Percentiles rank a stretch among this genome's conserved stretches.
phyloP scores from a whole-genome alignment of 2,329 filamentous ascomycete species.

The Microdochium paspali region DNA sequence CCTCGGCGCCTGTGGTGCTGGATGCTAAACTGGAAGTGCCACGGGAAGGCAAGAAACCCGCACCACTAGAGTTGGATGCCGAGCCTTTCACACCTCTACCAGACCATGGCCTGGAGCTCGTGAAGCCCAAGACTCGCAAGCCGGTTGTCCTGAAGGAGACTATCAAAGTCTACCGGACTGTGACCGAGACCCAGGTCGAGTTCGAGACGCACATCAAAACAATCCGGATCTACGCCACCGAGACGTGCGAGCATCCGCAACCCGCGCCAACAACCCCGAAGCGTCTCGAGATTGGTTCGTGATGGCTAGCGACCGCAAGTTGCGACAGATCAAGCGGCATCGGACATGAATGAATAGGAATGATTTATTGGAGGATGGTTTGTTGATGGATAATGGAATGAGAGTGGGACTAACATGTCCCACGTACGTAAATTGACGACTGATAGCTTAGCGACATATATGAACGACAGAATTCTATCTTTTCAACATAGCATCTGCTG shows the following conservation, averaged over 20 bases:
- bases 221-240: background rate
- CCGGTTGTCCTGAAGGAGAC: slow-evolving; percentile 17
- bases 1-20: slow-evolving; percentile 4
- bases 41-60: background rate
- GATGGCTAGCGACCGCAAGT: too few relatives aligned
- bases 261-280: background rate
- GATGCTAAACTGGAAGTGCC: background rate
- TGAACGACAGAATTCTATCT: background rate
- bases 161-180: slow-evolving; percentile 23
- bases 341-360: too few relatives aligned
- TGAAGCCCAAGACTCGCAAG: slow-evolving; percentile 9
- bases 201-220: slow-evolving; percentile 21
- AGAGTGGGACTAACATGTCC: background rate
- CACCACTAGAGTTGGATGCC: slow-evolving; percentile 1
- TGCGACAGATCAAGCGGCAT: too few relatives aligned
- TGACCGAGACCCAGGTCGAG: slow-evolving; percentile 22
- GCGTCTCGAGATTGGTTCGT: background rate
- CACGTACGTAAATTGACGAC: background rate
- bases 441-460: background rate
- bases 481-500: too few relatives aligned
- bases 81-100: slow-evolving; percentile 5
- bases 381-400: background rate
- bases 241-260: background rate
- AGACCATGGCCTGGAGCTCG: slow-evolving; percentile 12
- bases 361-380: background rate